Evolutionary conservation across 2,329 filamentous ascomycete genomes (phyloP).

Genomic region (Juglanconis sp.): DNA sequence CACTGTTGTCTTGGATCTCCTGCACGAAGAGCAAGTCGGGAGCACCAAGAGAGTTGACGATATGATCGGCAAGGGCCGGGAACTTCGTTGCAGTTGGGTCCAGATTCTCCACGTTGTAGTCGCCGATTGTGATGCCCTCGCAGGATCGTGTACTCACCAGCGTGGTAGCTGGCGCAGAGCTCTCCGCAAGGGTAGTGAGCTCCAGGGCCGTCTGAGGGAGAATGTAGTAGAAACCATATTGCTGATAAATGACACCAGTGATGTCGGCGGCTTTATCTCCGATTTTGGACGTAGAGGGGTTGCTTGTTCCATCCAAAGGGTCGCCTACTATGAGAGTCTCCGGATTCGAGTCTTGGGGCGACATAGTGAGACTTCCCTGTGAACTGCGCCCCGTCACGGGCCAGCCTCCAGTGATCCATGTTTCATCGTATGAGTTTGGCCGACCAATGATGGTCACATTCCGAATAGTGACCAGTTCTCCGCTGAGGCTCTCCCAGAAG

Average conservation of each 20-base stretch:
- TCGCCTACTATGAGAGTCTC: slow-evolving; percentile 64
- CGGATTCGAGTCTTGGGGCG: slow-evolving; percentile 61
- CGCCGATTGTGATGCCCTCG: slow-evolving; percentile 58
- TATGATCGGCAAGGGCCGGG: slow-evolving; percentile 58
- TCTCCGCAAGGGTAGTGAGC: slow-evolving; percentile 43
- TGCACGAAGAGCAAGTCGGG: slow-evolving; percentile 68
- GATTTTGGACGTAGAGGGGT: slow-evolving; percentile 57
- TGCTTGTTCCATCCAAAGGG: slow-evolving; percentile 63
- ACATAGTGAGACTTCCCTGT: slow-evolving; percentile 63
- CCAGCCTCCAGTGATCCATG: slow-evolving; percentile 67
- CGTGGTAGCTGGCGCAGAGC: slow-evolving; percentile 46
- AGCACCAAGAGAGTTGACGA: slow-evolving; percentile 59
- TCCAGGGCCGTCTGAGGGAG: slow-evolving; percentile 59
- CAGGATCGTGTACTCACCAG: slow-evolving; percentile 56
- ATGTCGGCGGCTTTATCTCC: slow-evolving; percentile 64
- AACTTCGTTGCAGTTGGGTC: slow-evolving; percentile 53
- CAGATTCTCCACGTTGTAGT: slow-evolving; percentile 71
- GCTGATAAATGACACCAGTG: slow-evolving; percentile 64
- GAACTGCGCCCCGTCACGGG: slow-evolving; percentile 58
- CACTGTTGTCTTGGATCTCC: slow-evolving; percentile 67
- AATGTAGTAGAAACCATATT: slow-evolving; percentile 67
- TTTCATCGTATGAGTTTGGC: slow-evolving; percentile 64
- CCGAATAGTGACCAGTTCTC: slow-evolving; percentile 64
- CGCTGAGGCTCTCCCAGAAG: slow-evolving; percentile 69
- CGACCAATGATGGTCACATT: slow-evolving; percentile 54